phyloP scores from a whole-genome alignment of 176 grass and related monocot species.

The Musa itinerans region DNA sequence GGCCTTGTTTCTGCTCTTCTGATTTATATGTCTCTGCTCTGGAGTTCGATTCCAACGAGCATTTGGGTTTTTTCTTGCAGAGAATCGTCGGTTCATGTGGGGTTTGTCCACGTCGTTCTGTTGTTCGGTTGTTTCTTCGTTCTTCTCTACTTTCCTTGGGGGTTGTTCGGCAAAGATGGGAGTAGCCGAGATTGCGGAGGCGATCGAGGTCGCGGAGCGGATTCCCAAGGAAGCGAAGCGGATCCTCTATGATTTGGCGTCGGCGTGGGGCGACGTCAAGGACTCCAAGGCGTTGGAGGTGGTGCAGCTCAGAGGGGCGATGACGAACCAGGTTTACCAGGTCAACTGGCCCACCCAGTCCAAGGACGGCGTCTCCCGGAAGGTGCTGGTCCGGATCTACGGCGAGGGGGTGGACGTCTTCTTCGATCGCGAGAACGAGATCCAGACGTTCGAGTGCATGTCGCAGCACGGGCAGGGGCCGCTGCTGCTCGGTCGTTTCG shows the following conservation, averaged over 20 bases:
- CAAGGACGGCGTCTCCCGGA: conserved; percentile 22
- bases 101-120: too few species aligned
- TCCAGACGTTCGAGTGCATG: conserved; percentile 92
- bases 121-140: too few species aligned
- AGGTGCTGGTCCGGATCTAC: conserved; percentile 80
- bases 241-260: conserved; percentile 65
- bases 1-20: too few species aligned
- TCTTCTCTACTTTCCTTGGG: too few species aligned
- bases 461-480: conserved; percentile 71
- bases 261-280: conserved; percentile 53
- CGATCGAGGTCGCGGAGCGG: conserved; percentile 34
- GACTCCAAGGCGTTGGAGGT: conserved; percentile 49
- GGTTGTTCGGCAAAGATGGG: background rate
- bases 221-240: conserved; percentile 66
- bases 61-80: too few species aligned
- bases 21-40: too few species aligned
- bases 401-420: conserved; percentile 81
- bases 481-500: conserved; percentile 66
- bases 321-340: conserved; percentile 88
- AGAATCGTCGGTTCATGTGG: too few species aligned
- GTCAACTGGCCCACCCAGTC: conserved; percentile 51
- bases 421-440: conserved; percentile 76
- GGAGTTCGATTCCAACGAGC: too few species aligned
- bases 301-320: conserved; percentile 60
- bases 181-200: background rate